phyloP scores from a whole-genome alignment of 2,329 filamentous ascomycete species.

The Colletotrichum orbiculare region DNA sequence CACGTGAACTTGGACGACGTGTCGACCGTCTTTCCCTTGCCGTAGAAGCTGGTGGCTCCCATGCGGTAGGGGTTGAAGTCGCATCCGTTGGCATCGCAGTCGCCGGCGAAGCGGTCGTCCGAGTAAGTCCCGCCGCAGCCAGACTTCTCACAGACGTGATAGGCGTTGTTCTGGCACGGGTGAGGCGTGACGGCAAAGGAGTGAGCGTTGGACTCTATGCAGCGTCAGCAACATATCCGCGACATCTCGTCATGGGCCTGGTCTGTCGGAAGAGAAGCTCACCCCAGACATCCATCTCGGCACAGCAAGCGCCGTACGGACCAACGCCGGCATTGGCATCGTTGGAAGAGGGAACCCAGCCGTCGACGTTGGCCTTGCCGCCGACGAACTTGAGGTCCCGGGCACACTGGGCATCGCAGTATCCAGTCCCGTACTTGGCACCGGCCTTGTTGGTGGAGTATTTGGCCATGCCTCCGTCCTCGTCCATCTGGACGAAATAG shows the following conservation, averaged over 20 bases:
- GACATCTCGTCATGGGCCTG: too few relatives aligned
- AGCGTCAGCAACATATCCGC: not conserved
- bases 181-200: constrained; percentile 68
- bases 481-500: constrained; percentile 68
- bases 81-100: constrained; percentile 74
- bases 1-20: constrained; percentile 64
- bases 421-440: constrained; percentile 66
- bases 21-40: constrained; percentile 66
- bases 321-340: constrained; percentile 63
- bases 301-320: constrained; percentile 63
- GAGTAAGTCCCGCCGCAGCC: constrained; percentile 61
- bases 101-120: constrained; percentile 62
- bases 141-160: constrained; percentile 47
- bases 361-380: constrained; percentile 55
- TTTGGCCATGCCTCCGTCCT: constrained; percentile 59
- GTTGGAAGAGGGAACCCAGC: constrained; percentile 59
- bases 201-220: constrained; percentile 62
- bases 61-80: constrained; percentile 74
- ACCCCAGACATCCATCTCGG: constrained; percentile 71
- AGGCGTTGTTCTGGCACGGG: constrained; percentile 59
- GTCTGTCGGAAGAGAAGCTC: constrained; percentile 40
- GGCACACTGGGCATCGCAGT: constrained; percentile 61
- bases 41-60: constrained; percentile 70
- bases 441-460: constrained; percentile 56
- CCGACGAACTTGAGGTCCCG: constrained; percentile 61